A percentile compares a stretch with the other conserved stretches of the same genome.
phyloP scores from a whole-genome alignment of 495 filamentous ascomycete genomes.

The Annulohypoxylon stygium region DNA sequence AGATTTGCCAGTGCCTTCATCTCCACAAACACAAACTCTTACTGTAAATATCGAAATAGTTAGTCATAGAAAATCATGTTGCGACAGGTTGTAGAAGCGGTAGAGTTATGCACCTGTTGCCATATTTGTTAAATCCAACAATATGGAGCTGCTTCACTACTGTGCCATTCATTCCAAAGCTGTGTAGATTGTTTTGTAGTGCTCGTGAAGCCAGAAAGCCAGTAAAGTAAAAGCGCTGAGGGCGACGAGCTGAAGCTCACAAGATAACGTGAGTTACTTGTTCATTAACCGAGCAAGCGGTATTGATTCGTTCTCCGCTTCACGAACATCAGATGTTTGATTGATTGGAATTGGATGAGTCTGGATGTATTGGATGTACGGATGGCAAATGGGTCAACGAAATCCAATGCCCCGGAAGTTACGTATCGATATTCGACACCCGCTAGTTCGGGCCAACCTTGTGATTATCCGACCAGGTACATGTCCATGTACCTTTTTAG shows the following conservation, averaged over 20 bases:
- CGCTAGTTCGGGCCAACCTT: constrained; percentile 10
- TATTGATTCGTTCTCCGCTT: constrained; percentile 34
- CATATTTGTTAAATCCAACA: constrained; percentile 40
- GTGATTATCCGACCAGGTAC: constrained; percentile 38
- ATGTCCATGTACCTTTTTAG: constrained; percentile 8
- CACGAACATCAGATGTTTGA: neutral
- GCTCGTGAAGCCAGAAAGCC: neutral
- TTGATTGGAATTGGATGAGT: constrained; percentile 12
- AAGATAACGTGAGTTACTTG: constrained; percentile 6
- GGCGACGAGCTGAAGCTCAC: constrained; percentile 1
- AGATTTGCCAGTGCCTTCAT: constrained; percentile 82
- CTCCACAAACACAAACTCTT: constrained; percentile 95
- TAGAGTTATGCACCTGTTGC: constrained; percentile 45
- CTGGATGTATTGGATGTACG: neutral
- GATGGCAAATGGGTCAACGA: constrained; percentile 19
- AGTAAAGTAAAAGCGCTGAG: neutral
- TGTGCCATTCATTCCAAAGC: constrained; percentile 39
- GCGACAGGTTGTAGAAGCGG: constrained; percentile 2
- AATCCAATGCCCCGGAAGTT: constrained; percentile 21
- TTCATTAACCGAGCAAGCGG: constrained; percentile 16
- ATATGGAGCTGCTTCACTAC: constrained; percentile 24
- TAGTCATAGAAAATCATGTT: constrained; percentile 20
- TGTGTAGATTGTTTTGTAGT: neutral
- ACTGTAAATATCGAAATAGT: constrained; percentile 62
- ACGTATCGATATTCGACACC: constrained; percentile 15